Base-by-base conservation (phyloP, 1,139 yeast genomes). In the Eremothecium coryli region DNA sequence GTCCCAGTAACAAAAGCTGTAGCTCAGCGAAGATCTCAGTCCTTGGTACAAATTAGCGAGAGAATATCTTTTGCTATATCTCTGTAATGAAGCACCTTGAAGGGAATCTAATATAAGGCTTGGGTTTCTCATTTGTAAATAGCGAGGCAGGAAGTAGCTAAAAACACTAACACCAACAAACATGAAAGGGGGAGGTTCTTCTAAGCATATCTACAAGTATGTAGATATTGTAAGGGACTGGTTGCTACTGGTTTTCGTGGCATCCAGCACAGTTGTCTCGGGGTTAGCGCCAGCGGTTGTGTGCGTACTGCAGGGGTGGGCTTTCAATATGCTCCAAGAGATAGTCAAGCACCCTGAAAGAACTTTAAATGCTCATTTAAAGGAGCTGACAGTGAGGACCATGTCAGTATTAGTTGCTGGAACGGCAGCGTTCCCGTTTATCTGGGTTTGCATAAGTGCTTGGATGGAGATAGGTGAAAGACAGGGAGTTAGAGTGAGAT, bases 381-480 rank as follows among this genome's bases (percentile, higher is more conserved):
- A 50, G 4, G 66, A 66, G 10, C 61, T 76, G 4, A 61, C 68
- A 18, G 43, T 64, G 21, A 61, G 70, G 13, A 68, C 82, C 34
- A 73, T 74, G 42, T 60, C 73, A 4, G 62, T 82, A 3, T 64
- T 76, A 43, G 64, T 68, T 0, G 54, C 79, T 2, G 94, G 88
- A 3, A 65, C 66, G 0, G 74, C 65, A 0, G 63, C 73, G 23
- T 59, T 72, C 40, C 44, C 74, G 0, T 52, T 71, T 11, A 66
- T 69, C 13, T 77, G 82, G 78, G 33, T 65, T 0, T 73, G 80
- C 18, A 65, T 81, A 4, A 54, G 68, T 1, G 45, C 65, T 0
- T 86, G 93, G 84, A 72, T 79, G 68, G 52, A 62, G 17, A 65
- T 80, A 38, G 95, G 95, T 2, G 95, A 84, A 54, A 58, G 63